Evolutionary conservation across 2,329 filamentous ascomycete species (phyloP).

Genomic region (Penicillium janthinellum): DNA sequence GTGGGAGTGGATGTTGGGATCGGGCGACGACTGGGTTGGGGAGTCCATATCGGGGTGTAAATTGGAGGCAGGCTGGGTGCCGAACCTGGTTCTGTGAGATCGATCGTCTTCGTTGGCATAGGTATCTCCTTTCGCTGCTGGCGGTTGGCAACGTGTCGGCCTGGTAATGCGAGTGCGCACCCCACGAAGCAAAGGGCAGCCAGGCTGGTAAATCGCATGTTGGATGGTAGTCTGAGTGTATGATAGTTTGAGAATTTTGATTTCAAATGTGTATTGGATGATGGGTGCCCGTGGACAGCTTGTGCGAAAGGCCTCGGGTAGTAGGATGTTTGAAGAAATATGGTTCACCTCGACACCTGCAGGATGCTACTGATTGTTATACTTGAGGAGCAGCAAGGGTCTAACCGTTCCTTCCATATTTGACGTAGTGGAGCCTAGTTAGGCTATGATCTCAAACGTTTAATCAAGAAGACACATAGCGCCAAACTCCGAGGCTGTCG

Average conservation of each 20-base stretch:
- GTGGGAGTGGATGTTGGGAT: neutral
- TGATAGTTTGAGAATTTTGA: neutral
- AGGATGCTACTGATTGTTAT: neutral
- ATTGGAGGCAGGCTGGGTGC: neutral
- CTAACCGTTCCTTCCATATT: neutral
- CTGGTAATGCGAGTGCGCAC: neutral
- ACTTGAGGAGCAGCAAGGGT: neutral
- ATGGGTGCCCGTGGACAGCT: neutral
- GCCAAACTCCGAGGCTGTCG: neutral
- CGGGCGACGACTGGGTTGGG: neutral
- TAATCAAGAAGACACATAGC: neutral
- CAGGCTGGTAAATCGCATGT: neutral
- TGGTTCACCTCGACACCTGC: neutral
- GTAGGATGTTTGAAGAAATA: neutral
- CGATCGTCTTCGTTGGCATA: neutral
- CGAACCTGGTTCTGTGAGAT: neutral
- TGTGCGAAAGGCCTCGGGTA: neutral
- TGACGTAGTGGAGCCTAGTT: neutral
- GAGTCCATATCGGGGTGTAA: neutral
- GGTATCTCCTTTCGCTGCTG: neutral
- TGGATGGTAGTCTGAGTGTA: neutral
- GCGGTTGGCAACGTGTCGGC: neutral
- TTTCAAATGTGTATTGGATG: neutral
- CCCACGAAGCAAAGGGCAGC: neutral
- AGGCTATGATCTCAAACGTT: neutral